Percentiles rank a stretch among this genome's conserved stretches.
phyloP scores from a whole-genome alignment of 1,139 yeast genomes.

The Hemisphaericaspora xylofermentans region DNA sequence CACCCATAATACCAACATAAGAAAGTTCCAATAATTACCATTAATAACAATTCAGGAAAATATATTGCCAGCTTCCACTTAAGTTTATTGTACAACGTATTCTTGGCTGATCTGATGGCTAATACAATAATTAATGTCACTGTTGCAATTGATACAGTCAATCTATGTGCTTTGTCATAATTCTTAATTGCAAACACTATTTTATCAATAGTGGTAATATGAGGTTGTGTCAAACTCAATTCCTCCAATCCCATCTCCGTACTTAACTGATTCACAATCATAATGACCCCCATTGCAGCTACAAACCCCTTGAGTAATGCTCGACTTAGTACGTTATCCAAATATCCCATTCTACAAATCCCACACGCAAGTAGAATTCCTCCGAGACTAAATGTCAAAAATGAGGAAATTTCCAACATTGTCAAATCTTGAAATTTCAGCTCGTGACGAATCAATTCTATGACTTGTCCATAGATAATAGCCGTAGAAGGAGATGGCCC shows the following conservation, averaged over 20 bases:
- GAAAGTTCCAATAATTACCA: slow-evolving; percentile 32
- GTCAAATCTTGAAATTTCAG: slow-evolving; percentile 16
- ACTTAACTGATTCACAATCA: slow-evolving; percentile 32
- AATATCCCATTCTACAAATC: slow-evolving; percentile 29
- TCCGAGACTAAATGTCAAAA: slow-evolving; percentile 25
- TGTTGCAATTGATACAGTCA: slow-evolving; percentile 22
- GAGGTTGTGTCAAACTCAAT: slow-evolving; percentile 21
- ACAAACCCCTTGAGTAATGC: slow-evolving; percentile 35
- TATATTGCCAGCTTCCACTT: slow-evolving; percentile 22
- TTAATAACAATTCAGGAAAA: slow-evolving; percentile 32
- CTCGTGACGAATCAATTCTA: slow-evolving; percentile 22
- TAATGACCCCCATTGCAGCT: slow-evolving; percentile 37
- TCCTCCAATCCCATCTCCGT: slow-evolving; percentile 29
- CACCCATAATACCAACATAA: slow-evolving; percentile 24
- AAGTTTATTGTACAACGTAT: slow-evolving; percentile 18
- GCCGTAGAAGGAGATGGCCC: slow-evolving; percentile 38
- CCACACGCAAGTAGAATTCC: slow-evolving; percentile 31
- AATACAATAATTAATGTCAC: slow-evolving; percentile 25
- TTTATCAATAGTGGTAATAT: slow-evolving; percentile 25
- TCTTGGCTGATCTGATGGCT: slow-evolving; percentile 20
- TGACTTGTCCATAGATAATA: slow-evolving; percentile 30
- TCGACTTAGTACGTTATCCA: slow-evolving; percentile 32
- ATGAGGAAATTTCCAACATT: slow-evolving; percentile 26
- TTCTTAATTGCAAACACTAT: slow-evolving; percentile 18
- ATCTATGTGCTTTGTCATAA: slow-evolving; percentile 19